A percentile compares a stretch with the other conserved stretches of the same genome.
phyloP scores from a whole-genome alignment of 257 asterid genomes.

The Striga asiatica region DNA sequence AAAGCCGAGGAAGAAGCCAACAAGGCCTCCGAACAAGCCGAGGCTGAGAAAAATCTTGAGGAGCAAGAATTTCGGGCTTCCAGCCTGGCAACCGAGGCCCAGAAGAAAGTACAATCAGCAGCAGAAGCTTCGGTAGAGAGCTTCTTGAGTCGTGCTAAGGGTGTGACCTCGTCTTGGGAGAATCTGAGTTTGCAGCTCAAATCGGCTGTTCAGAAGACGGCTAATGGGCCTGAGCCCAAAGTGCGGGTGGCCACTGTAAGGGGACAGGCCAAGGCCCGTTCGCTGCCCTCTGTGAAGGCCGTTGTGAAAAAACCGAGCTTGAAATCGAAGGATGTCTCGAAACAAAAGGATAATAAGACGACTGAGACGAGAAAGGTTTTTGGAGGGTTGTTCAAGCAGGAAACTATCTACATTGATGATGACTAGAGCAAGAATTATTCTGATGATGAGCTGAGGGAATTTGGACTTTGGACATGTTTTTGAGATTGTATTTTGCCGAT shows the following conservation, averaged over 20 bases:
- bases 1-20: slow-evolving; percentile 63
- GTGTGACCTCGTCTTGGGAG: slow-evolving; percentile 37
- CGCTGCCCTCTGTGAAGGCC: slow-evolving; percentile 64
- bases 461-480: neutral
- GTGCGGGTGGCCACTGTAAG: slow-evolving; percentile 66
- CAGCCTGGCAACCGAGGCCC: slow-evolving; percentile 40
- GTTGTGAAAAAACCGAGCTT: slow-evolving; percentile 34
- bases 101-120: slow-evolving; percentile 42
- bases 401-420: slow-evolving; percentile 87
- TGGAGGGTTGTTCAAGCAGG: slow-evolving; percentile 87
- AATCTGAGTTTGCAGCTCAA: slow-evolving; percentile 43
- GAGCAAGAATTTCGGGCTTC: slow-evolving; percentile 30
- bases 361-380: slow-evolving; percentile 64
- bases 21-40: slow-evolving; percentile 44
- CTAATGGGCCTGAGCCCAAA: slow-evolving; percentile 34
- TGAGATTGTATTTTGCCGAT: slow-evolving; percentile 13
- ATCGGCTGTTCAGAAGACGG: slow-evolving; percentile 33
- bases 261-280: slow-evolving; percentile 82
- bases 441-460: neutral
- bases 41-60: slow-evolving; percentile 29
- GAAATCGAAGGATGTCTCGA: slow-evolving; percentile 28
- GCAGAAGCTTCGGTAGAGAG: slow-evolving; percentile 48
- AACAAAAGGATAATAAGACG: slow-evolving; percentile 37
- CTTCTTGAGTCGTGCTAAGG: slow-evolving; percentile 56
- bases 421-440: slow-evolving; percentile 44